These are phyloP conservation scores for Aureobasidium sp. DNA, from an alignment of 2,329 filamentous ascomycete species.

Conservation along the genomic window DNA sequence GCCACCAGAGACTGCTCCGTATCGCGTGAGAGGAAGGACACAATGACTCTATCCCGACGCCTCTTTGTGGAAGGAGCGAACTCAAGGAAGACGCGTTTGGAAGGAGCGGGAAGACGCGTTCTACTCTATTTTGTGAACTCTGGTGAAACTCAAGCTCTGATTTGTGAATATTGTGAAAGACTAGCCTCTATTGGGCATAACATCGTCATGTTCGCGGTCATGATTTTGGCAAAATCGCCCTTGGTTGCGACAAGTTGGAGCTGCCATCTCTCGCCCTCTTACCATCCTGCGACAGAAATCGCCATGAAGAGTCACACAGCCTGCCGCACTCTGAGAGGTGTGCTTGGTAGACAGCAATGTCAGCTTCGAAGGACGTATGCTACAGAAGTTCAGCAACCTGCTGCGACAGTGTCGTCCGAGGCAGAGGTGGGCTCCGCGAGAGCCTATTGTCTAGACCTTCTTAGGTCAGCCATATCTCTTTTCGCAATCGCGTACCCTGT, in stretches of 20 bases:
- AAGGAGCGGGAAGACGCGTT: neutral
- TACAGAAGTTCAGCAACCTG: constrained; percentile 17
- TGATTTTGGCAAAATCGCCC: neutral
- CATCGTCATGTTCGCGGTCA: constrained; percentile 5
- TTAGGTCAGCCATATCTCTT: constrained; percentile 36
- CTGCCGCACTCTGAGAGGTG: neutral
- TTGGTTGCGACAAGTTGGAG: neutral
- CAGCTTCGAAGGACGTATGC: constrained; percentile 3
- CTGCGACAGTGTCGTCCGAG: constrained; percentile 19
- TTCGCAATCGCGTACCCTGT: neutral
- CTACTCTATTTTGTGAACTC: neutral
- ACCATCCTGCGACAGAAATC: too few species aligned
- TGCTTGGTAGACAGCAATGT: neutral
- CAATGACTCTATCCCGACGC: neutral
- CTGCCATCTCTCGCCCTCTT: neutral
- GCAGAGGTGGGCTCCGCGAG: constrained; percentile 47
- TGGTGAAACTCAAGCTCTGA: neutral
- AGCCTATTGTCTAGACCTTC: constrained; percentile 50
- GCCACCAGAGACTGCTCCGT: neutral
- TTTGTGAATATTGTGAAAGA: neutral
- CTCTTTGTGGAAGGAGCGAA: neutral
- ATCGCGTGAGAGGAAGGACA: neutral
- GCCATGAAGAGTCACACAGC: neutral
- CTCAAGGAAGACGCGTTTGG: constrained; percentile 17
- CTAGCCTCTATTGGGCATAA: neutral